Evolutionary conservation across 306 rosid genomes (phyloP).

Genomic region (Ammopiptanthus mongolicus): DNA sequence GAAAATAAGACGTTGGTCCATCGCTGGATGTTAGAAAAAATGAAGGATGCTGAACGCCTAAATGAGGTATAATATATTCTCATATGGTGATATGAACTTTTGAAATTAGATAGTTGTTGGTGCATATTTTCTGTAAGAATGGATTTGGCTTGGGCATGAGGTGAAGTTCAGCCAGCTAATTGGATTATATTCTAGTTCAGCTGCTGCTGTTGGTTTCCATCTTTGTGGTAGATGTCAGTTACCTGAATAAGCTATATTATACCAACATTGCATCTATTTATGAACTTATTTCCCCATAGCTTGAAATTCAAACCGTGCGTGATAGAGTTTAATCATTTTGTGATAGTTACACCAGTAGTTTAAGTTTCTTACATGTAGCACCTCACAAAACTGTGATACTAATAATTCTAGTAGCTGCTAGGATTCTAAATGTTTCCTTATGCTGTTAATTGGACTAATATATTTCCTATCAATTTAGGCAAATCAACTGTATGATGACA

Average conservation of each 20-base stretch:
- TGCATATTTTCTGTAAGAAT: not conserved
- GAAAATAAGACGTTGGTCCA: constrained; percentile 87
- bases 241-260: not conserved
- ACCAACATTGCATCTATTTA: not conserved
- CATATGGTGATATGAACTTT: not conserved
- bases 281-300: not conserved
- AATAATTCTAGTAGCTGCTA: not conserved
- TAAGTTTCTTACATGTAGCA: not conserved
- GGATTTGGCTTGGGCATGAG: not conserved
- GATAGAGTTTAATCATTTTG: not conserved
- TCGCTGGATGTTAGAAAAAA: constrained; percentile 94
- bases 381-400: not conserved
- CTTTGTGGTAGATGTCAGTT: constrained; percentile 2
- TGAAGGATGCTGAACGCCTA: constrained; percentile 97
- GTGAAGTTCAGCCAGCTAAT: not conserved
- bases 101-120: not conserved
- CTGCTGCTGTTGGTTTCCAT: not conserved
- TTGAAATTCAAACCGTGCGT: not conserved
- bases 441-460: constrained; percentile 3
- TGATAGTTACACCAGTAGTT: constrained; percentile 12
- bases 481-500: constrained; percentile 84
- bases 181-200: too few species aligned
- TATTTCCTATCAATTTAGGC: constrained; percentile 48
- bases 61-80: constrained; percentile 62
- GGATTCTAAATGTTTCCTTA: not conserved